phyloP scores from a whole-genome alignment of 208 protist species.

The Acanthamoeba sp. region DNA sequence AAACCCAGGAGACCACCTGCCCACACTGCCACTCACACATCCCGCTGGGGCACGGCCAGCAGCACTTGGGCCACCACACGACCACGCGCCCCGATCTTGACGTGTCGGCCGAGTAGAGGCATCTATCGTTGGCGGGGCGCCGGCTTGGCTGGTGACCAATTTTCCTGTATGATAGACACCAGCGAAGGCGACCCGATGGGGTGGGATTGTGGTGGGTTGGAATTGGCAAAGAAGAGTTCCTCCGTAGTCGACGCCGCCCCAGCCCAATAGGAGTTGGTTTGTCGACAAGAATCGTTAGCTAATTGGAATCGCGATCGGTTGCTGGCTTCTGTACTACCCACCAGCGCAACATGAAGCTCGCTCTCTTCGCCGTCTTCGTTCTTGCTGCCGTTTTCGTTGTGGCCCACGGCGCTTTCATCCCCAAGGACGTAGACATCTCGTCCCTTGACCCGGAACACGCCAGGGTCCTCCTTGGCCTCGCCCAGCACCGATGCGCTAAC shows the following conservation, averaged over 20 bases:
- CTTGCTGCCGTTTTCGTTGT: background rate
- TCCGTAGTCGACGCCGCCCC: no score
- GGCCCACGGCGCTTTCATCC: conserved; percentile 40
- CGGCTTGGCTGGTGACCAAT: no score
- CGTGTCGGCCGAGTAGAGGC: background rate
- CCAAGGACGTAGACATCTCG: background rate
- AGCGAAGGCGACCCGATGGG: no score
- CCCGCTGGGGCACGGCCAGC: background rate
- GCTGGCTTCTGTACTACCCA: no score
- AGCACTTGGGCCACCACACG: background rate
- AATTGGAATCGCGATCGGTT: no score
- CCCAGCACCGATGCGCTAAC: conserved; percentile 38
- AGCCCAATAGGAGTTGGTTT: no score
- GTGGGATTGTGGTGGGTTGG: no score
- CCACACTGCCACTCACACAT: conserved; percentile 40
- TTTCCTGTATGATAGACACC: no score
- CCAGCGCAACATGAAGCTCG: background rate
- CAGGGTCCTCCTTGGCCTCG: conserved; percentile 4
- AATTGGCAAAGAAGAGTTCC: no score
- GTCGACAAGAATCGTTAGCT: no score
- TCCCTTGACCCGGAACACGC: conserved; percentile 20
- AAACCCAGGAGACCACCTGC: conserved; percentile 25
- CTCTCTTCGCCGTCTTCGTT: background rate
- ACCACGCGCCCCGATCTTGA: background rate
- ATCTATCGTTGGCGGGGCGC: no score